phyloP scores from a whole-genome alignment of 768 basidiomycete genomes.

The Suillus fuscotomentosus region DNA sequence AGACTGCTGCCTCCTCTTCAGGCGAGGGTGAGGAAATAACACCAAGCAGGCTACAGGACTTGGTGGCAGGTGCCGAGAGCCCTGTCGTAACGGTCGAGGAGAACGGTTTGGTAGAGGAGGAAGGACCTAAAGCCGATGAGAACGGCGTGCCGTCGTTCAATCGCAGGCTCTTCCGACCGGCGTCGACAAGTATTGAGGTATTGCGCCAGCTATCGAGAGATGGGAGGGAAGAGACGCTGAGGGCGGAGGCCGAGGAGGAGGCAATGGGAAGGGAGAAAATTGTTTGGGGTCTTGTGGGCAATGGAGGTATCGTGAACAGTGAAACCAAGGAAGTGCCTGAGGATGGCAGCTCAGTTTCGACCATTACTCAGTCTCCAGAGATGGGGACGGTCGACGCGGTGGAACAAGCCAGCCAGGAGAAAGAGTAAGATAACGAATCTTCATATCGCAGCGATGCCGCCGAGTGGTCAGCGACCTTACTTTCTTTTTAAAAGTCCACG shows the following conservation, averaged over 20 bases:
- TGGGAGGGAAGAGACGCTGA: constrained; percentile 42
- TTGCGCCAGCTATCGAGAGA: constrained; percentile 47
- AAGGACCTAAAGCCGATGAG: neutral
- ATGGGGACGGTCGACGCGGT: neutral
- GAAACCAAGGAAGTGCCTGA: neutral
- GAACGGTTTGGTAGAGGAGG: neutral
- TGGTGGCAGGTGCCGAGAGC: neutral
- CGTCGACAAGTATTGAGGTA: constrained; percentile 32
- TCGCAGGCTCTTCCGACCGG: constrained; percentile 34
- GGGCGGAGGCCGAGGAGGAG: constrained; percentile 27
- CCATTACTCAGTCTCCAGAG: neutral
- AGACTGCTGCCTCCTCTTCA: neutral
- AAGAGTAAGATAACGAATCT: neutral
- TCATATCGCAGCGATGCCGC: neutral
- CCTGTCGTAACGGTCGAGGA: neutral
- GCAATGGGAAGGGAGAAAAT: constrained; percentile 47
- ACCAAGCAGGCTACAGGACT: neutral
- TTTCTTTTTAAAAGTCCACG: neutral
- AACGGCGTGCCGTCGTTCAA: constrained; percentile 11
- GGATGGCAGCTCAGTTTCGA: neutral
- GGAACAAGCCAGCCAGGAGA: too few relatives aligned
- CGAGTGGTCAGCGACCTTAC: neutral
- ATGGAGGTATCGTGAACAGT: neutral
- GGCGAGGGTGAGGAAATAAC: constrained; percentile 4
- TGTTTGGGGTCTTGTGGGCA: constrained; percentile 32